Evolutionary conservation across 1,139 yeast species (phyloP), one percentile per base, ranked within the genome.

Genomic region (Sugiyamaella paludigena): DNA sequence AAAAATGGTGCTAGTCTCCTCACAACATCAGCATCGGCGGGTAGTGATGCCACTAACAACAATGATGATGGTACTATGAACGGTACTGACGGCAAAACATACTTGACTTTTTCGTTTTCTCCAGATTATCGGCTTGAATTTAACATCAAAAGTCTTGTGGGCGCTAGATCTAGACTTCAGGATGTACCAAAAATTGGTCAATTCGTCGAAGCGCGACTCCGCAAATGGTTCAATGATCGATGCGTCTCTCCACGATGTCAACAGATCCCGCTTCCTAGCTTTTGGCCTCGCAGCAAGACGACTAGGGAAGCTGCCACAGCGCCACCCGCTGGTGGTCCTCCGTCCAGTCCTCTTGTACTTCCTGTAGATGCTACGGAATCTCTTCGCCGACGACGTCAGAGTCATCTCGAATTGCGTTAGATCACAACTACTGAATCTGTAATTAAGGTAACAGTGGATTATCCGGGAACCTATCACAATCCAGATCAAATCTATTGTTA

Each of bases 181-280:
- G 92, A 94, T 62, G 89, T 92, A 11, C 98, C 98, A 8, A 89
- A 92, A 62, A 82, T 94, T 35, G 82, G 96, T 7, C 83, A 88
- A 44, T 72, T 94, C 43, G 81, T 94, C 32, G 98, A 92, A 62
- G 80, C 81, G 52, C 83, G 84, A 56, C 76, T 94, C 42, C 78
- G 94, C 56, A 84, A 83, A 54, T 89, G 97, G 95, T 89, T 94
- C 64, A 81, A 84, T 29, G 97, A 89, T 58, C 75, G 96, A 53
- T 88, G 96, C 62, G 95, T 94, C 7, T 95, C 88, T 58, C 99
- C 99, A 1, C 75, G 95, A 55, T 91, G 84, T 61, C 96, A 88
- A 66, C 84, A 87, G 46, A 81, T 92, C 16, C 79, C 78, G 58
- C 68, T 92, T 33, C 98, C 98, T 1, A 83, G 88, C 37, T 72